Evolutionary conservation across 2,329 filamentous ascomycete species (phyloP).

Genomic region (Sodiomyces alkalinus): DNA sequence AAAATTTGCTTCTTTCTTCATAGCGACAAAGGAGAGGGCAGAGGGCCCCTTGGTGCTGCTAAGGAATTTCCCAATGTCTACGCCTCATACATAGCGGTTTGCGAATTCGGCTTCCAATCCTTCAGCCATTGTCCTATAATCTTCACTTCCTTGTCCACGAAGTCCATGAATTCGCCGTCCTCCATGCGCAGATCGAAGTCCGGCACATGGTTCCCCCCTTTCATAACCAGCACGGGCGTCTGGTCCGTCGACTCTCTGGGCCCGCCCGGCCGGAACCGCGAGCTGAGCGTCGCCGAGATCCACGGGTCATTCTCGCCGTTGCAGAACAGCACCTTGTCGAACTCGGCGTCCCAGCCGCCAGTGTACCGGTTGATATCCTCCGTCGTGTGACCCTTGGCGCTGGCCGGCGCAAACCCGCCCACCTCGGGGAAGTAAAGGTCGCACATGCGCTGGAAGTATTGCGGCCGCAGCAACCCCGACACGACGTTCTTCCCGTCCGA

Average conservation of each 20-base stretch:
- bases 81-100: no score
- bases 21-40: no score
- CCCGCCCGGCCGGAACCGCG: constrained; percentile 4
- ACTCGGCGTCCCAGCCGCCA: constrained; percentile 12
- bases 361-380: constrained; percentile 35
- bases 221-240: constrained; percentile 3
- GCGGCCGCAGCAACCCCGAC: constrained; percentile 2
- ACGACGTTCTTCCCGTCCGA: constrained; percentile 5
- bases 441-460: constrained; percentile 1
- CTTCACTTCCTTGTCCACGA: constrained; percentile 2
- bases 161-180: neutral
- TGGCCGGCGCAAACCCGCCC: constrained; percentile 4
- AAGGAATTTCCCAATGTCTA: no score
- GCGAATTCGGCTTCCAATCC: constrained; percentile 6
- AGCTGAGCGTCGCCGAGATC: constrained; percentile 5
- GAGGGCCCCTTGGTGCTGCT: no score
- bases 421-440: constrained; percentile 2
- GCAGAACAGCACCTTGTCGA: constrained; percentile 5
- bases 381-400: constrained; percentile 4
- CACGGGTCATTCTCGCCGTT: constrained; percentile 6
- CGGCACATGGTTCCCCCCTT: constrained; percentile 2
- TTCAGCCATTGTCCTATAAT: constrained; percentile 6
- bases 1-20: no score
- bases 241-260: constrained; percentile 3
- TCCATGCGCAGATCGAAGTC: constrained; percentile 1